These are phyloP conservation scores for Didymellaceae sp. DNA, from an alignment of 2,329 filamentous ascomycete genomes.

Conservation along the genomic window DNA sequence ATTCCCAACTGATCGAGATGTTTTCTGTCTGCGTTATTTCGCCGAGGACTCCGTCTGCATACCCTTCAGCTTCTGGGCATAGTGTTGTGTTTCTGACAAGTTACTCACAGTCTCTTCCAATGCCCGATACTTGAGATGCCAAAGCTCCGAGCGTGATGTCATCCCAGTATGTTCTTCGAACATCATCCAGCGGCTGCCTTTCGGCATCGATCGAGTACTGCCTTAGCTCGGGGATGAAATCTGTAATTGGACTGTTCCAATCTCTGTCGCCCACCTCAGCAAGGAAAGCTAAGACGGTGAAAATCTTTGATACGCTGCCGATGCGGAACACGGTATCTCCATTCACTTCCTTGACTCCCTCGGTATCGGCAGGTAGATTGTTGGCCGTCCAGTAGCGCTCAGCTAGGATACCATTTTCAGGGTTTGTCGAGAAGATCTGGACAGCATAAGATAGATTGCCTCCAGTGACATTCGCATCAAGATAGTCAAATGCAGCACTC, in stretches of 20 bases:
- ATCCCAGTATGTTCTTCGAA: slow-evolving; percentile 40
- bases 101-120: slow-evolving; percentile 40
- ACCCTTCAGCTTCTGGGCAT: slow-evolving; percentile 49
- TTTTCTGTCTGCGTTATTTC: slow-evolving; percentile 32
- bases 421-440: slow-evolving; percentile 34
- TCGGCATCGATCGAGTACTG: slow-evolving; percentile 5
- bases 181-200: slow-evolving; percentile 25
- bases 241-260: slow-evolving; percentile 45
- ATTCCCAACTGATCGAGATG: slow-evolving; percentile 19
- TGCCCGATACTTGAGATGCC: slow-evolving; percentile 44
- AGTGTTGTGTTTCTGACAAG: too few species aligned
- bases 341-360: slow-evolving; percentile 34
- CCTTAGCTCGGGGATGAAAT: slow-evolving; percentile 36
- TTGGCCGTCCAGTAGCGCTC: slow-evolving; percentile 29
- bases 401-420: slow-evolving; percentile 25
- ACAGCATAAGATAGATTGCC: slow-evolving; percentile 31
- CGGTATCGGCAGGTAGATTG: slow-evolving; percentile 23
- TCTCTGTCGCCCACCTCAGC: slow-evolving; percentile 43
- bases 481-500: slow-evolving; percentile 27
- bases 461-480: slow-evolving; percentile 27
- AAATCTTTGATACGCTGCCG: slow-evolving; percentile 51
- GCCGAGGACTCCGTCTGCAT: slow-evolving; percentile 36
- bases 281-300: slow-evolving; percentile 50
- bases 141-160: slow-evolving; percentile 44
- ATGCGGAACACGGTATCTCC: slow-evolving; percentile 53